These are phyloP conservation scores for Keithomyces neogunnii DNA, from an alignment of 2,329 filamentous ascomycete species.

Conservation along the genomic window DNA sequence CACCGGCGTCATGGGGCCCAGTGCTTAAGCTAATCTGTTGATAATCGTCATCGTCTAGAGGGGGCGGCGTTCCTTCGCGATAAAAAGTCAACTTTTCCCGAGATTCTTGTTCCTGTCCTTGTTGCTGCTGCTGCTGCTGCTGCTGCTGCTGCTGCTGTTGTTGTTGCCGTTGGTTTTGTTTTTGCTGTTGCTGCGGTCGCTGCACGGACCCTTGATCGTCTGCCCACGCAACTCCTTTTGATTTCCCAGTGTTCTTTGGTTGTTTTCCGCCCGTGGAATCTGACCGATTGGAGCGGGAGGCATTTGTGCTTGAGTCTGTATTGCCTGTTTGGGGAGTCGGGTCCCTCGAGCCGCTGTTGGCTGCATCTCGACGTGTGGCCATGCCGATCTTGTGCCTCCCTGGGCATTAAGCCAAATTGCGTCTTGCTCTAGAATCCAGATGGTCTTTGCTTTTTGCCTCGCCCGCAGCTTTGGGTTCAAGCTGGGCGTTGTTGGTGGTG, in stretches of 20 bases:
- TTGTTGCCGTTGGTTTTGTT: neutral
- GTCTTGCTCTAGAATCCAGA: too few species aligned
- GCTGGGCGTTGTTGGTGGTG: too few species aligned
- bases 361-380: neutral
- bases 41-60: constrained; percentile 10
- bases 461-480: too few species aligned
- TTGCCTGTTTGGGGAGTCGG: neutral
- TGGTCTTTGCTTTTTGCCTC: too few species aligned
- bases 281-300: neutral
- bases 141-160: neutral
- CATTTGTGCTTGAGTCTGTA: neutral
- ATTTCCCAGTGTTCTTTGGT: neutral
- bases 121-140: neutral
- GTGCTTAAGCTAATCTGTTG: neutral
- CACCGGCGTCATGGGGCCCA: constrained; percentile 9
- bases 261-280: neutral
- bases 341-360: neutral
- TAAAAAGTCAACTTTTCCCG: constrained; percentile 28
- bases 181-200: neutral
- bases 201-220: neutral
- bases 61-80: constrained; percentile 30
- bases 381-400: neutral
- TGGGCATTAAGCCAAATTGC: neutral
- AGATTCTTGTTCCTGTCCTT: constrained; percentile 1
- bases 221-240: constrained; percentile 5